phyloP scores from a whole-genome alignment of 1,284 basidiomycete species.

The Kwoniella shivajii region DNA sequence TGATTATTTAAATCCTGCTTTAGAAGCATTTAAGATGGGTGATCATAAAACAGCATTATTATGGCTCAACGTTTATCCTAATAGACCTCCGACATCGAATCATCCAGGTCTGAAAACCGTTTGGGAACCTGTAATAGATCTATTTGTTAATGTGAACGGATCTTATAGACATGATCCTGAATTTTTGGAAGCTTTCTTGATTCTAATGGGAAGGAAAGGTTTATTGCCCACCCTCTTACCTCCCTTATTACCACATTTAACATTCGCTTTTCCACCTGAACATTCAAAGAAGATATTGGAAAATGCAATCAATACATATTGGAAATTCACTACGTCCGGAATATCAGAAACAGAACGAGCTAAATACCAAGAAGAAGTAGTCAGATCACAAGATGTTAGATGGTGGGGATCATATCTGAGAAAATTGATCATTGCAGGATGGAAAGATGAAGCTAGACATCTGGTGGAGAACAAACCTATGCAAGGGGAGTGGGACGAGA shows the following conservation, averaged over 20 bases:
- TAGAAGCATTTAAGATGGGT: conserved; percentile 16
- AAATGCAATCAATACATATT: conserved; percentile 20
- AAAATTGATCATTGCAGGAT: conserved; percentile 29
- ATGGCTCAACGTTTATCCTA: conserved; percentile 45
- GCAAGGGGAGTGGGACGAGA: conserved; percentile 19
- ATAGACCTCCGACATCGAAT: conserved; percentile 34
- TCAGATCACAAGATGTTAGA: conserved; percentile 14
- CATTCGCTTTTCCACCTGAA: conserved; percentile 21
- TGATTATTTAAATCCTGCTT: conserved; percentile 36
- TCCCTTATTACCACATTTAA: conserved; percentile 27
- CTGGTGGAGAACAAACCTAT: conserved; percentile 25
- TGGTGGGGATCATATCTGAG: conserved; percentile 40
- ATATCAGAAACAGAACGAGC: conserved; percentile 26
- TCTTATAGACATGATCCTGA: conserved; percentile 18
- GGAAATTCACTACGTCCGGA: conserved; percentile 19
- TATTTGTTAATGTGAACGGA: conserved; percentile 14
- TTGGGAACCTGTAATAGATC: conserved; percentile 35
- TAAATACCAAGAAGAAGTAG: conserved; percentile 7
- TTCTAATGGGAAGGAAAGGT: conserved; percentile 34
- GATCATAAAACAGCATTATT: conserved; percentile 30
- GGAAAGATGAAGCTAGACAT: conserved; percentile 24
- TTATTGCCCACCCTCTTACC: conserved; percentile 34
- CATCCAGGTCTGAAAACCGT: conserved; percentile 25
- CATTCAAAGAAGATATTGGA: conserved; percentile 17
- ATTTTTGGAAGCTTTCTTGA: conserved; percentile 30